Conservation (phyloP, 495 filamentous ascomycete genomes). For the Neurospora sp. region DNA sequence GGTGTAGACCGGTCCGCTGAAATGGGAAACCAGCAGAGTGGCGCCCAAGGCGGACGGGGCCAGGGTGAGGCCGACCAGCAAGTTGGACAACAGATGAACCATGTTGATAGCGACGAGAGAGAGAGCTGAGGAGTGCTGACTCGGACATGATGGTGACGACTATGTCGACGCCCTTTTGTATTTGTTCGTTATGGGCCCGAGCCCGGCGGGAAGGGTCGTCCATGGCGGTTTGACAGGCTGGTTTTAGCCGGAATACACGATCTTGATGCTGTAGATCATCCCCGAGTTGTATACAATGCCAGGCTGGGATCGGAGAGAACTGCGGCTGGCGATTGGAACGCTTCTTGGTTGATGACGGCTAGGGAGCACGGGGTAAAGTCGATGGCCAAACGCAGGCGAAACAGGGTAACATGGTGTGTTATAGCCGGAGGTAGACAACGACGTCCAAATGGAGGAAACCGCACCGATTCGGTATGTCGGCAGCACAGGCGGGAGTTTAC, state of each 20-base stretch:
- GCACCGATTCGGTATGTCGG: not conserved
- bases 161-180: not conserved
- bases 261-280: not conserved
- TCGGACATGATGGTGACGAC: not conserved
- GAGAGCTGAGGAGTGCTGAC: not conserved
- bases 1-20: constrained; percentile 30
- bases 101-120: not conserved
- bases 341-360: not conserved
- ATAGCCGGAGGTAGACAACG: not conserved
- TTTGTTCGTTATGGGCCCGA: not conserved
- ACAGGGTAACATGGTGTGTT: not conserved
- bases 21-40: constrained; percentile 33
- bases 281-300: not conserved
- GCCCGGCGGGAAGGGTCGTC: not conserved
- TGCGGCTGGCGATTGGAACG: not conserved
- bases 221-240: not conserved
- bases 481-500: not conserved
- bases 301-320: not conserved
- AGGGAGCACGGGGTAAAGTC: not conserved
- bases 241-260: not conserved
- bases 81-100: not conserved
- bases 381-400: not conserved
- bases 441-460: not conserved
- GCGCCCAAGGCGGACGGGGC: constrained; percentile 22
- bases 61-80: constrained; percentile 11